A percentile compares a stretch with the other conserved stretches of the same genome.
Conservation (phyloP, 331 rosid species). For the Ulmus americana region DNA sequence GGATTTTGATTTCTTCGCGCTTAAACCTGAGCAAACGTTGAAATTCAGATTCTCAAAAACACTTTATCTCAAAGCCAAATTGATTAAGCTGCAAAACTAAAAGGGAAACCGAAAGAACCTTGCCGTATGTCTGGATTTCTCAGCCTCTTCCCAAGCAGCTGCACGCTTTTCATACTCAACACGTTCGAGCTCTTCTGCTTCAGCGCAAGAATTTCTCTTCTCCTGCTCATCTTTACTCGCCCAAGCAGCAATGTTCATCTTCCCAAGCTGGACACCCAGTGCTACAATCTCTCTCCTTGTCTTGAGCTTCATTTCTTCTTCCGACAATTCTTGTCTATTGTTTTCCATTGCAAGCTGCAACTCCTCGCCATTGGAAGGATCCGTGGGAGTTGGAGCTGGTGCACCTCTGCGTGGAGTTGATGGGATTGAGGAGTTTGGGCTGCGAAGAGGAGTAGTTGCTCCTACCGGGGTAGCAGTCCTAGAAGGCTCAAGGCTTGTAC, state of each 20-base stretch:
- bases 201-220: conserved; percentile 29
- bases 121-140: conserved; percentile 72
- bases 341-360: conserved; percentile 30
- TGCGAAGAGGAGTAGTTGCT: conserved; percentile 74
- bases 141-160: conserved; percentile 79
- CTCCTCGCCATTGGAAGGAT: conserved; percentile 26
- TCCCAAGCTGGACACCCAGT: conserved; percentile 91
- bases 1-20: conserved; percentile 88
- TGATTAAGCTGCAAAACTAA: conserved; percentile 5
- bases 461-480: conserved; percentile 82
- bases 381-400: conserved; percentile 63
- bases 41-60: conserved; percentile 3
- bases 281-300: conserved; percentile 90
- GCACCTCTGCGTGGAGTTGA: conserved; percentile 78
- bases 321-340: conserved; percentile 46
- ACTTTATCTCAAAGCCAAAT: neutral
- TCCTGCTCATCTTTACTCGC: conserved; percentile 76
- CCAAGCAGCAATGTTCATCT: conserved; percentile 90
- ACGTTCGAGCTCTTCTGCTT: conserved; percentile 42
- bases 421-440: conserved; percentile 74
- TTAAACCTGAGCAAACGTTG: conserved; percentile 46
- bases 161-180: conserved; percentile 77
- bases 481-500: conserved; percentile 87
- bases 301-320: conserved; percentile 77
- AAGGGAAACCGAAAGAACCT: conserved; percentile 45